Percentiles rank a stretch among this genome's conserved stretches.
Evolutionary conservation across 768 basidiomycete genomes (phyloP).

Genomic region (Termitomyces titanicus): DNA sequence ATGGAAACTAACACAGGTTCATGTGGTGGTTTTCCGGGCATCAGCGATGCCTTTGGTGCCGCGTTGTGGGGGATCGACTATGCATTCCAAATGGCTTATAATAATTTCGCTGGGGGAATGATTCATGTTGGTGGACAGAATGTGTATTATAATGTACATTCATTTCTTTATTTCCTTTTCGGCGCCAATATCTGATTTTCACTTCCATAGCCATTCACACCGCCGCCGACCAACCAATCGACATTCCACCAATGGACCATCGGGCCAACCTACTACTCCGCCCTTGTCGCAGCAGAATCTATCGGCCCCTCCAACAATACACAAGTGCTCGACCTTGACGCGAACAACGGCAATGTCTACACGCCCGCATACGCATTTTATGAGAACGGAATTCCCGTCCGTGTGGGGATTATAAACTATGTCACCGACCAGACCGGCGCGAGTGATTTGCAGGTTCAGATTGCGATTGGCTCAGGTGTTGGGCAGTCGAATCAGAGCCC

Average conservation of each 20-base stretch:
- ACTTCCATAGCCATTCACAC: conserved; percentile 52
- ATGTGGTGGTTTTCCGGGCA: conserved; percentile 64
- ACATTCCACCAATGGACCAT: conserved; percentile 69
- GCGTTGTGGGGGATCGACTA: conserved; percentile 66
- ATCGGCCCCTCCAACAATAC: conserved; percentile 58
- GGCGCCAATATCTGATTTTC: conserved; percentile 25
- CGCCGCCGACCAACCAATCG: conserved; percentile 53
- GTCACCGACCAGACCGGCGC: conserved; percentile 57
- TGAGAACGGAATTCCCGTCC: conserved; percentile 56
- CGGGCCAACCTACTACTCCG: conserved; percentile 73
- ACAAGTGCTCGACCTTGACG: conserved; percentile 61
- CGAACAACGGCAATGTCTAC: conserved; percentile 46
- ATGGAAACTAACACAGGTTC: conserved; percentile 70
- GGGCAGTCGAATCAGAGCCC: conserved; percentile 37
- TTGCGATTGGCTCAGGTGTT: conserved; percentile 43
- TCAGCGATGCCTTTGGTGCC: conserved; percentile 59
- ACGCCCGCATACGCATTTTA: conserved; percentile 74
- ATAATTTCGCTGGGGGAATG: conserved; percentile 48
- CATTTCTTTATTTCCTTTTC: conserved; percentile 26
- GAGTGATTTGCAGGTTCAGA: conserved; percentile 47
- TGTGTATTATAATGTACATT: conserved; percentile 60
- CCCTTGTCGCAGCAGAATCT: conserved; percentile 65
- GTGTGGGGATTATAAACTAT: conserved; percentile 72
- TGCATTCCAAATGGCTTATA: conserved; percentile 51
- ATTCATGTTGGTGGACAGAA: conserved; percentile 62